A percentile compares a stretch with the other conserved stretches of the same genome.
phyloP scores from a whole-genome alignment of 2,329 filamentous ascomycete species.

The Fusarium sp. region DNA sequence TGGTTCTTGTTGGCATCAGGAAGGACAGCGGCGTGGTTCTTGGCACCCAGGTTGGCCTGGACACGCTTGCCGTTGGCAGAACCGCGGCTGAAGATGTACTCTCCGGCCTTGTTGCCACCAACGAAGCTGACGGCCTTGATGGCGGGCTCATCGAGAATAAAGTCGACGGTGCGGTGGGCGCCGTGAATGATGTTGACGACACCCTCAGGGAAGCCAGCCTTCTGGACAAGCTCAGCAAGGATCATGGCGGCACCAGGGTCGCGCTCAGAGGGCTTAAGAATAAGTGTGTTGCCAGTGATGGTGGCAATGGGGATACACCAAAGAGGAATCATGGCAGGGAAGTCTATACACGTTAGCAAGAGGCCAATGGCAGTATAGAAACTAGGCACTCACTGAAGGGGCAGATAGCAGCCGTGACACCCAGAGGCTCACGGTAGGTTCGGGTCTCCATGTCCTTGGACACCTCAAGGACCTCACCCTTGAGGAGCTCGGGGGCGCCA shows the following conservation, averaged over 20 bases:
- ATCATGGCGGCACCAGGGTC: slow-evolving; percentile 90
- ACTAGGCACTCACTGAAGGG: slow-evolving; percentile 77
- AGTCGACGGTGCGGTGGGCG: slow-evolving; percentile 83
- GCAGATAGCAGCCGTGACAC: slow-evolving; percentile 86
- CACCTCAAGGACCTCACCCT: slow-evolving; percentile 86
- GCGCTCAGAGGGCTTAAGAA: slow-evolving; percentile 88
- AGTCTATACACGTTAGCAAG: slow-evolving; percentile 67
- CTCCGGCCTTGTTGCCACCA: slow-evolving; percentile 87
- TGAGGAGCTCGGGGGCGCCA: slow-evolving; percentile 83
- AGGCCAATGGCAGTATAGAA: neutral
- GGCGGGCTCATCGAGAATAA: slow-evolving; percentile 84
- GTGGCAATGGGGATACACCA: slow-evolving; percentile 90
- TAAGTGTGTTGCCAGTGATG: slow-evolving; percentile 84
- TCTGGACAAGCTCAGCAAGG: slow-evolving; percentile 80
- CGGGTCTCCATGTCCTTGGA: slow-evolving; percentile 92
- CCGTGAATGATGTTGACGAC: slow-evolving; percentile 89
- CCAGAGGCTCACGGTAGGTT: slow-evolving; percentile 84
- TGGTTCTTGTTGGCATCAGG: slow-evolving; percentile 93
- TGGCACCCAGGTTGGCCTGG: slow-evolving; percentile 88
- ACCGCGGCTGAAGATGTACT: slow-evolving; percentile 84
- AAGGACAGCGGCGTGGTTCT: slow-evolving; percentile 88
- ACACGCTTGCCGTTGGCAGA: slow-evolving; percentile 90
- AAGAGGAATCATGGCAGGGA: slow-evolving; percentile 93
- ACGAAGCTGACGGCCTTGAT: slow-evolving; percentile 92
- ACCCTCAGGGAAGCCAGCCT: slow-evolving; percentile 85